These are phyloP conservation scores for Fusarium verticillioides DNA, from an alignment of 2,329 filamentous ascomycete species.

Conservation along the genomic window DNA sequence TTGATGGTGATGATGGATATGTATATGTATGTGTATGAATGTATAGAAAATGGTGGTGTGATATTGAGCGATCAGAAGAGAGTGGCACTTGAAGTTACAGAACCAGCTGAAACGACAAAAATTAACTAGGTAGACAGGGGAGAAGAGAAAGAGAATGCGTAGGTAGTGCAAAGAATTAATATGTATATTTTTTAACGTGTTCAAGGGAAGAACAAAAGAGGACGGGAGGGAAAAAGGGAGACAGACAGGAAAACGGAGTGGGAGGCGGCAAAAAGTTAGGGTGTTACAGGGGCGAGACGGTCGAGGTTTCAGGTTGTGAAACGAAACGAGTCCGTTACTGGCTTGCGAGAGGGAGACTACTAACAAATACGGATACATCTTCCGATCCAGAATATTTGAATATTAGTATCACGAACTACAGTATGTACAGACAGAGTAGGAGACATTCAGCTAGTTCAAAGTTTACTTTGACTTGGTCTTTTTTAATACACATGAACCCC, in stretches of 20 bases:
- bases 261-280: conserved; percentile 22
- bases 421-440: neutral
- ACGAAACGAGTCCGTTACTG: conserved; percentile 30
- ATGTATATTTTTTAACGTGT: neutral
- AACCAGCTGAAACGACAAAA: conserved; percentile 35
- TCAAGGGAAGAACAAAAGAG: neutral
- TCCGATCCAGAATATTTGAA: neutral
- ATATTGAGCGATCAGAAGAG: neutral
- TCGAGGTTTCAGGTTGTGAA: conserved; percentile 44
- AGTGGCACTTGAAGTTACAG: conserved; percentile 21
- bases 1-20: neutral
- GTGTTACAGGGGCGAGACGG: conserved; percentile 40
- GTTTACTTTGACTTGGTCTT: neutral
- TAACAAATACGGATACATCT: conserved; percentile 5
- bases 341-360: conserved; percentile 9
- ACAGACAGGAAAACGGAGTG: neutral
- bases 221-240: neutral
- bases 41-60: conserved; percentile 6
- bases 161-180: conserved; percentile 20
- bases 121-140: conserved; percentile 3
- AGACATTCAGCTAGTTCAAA: neutral
- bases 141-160: neutral
- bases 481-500: neutral
- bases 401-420: neutral
- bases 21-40: neutral